These are phyloP conservation scores for Adansonia rubrostipa DNA, from an alignment of 441 rosid species.

Conservation along the genomic window DNA sequence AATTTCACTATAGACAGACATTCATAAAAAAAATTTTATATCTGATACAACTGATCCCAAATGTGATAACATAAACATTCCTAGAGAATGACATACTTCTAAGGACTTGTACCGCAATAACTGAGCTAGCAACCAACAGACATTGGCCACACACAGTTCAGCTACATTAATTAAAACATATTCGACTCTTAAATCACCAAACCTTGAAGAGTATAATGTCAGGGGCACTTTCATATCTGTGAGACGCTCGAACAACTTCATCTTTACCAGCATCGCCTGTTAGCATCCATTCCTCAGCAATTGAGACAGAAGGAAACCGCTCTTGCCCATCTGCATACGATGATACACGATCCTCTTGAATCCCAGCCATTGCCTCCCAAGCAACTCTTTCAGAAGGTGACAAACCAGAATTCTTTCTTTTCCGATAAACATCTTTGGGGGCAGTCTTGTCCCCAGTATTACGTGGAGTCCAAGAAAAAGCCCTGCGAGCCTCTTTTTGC, in stretches of 20 bases:
- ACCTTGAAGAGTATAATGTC: conserved; percentile 97
- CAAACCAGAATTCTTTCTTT: conserved; percentile 90
- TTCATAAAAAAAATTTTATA: neutral
- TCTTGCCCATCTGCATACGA: conserved; percentile 81
- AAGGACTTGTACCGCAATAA: conserved; percentile 1
- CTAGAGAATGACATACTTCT: conserved; percentile 4
- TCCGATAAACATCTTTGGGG: conserved; percentile 81
- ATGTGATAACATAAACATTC: conserved; percentile 18
- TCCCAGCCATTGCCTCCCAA: conserved; percentile 99
- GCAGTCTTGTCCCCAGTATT: conserved; percentile 77
- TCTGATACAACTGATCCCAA: neutral
- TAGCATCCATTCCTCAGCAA: conserved; percentile 97
- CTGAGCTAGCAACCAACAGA: neutral
- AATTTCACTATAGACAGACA: conserved; percentile 10
- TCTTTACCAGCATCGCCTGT: conserved; percentile 81
- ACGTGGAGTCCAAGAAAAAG: conserved; percentile 98
- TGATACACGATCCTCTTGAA: conserved; percentile 74
- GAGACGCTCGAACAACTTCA: conserved; percentile 84
- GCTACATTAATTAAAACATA: conserved; percentile 14
- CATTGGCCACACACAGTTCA: conserved; percentile 3
- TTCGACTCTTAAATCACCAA: conserved; percentile 29
- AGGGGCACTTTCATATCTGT: conserved; percentile 92
- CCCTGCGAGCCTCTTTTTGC: conserved; percentile 97
- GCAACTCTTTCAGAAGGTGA: conserved; percentile 83
- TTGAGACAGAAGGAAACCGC: conserved; percentile 83